Evolutionary conservation across 768 basidiomycete species (phyloP).

Genomic region (Podaxis carcinomalis): DNA sequence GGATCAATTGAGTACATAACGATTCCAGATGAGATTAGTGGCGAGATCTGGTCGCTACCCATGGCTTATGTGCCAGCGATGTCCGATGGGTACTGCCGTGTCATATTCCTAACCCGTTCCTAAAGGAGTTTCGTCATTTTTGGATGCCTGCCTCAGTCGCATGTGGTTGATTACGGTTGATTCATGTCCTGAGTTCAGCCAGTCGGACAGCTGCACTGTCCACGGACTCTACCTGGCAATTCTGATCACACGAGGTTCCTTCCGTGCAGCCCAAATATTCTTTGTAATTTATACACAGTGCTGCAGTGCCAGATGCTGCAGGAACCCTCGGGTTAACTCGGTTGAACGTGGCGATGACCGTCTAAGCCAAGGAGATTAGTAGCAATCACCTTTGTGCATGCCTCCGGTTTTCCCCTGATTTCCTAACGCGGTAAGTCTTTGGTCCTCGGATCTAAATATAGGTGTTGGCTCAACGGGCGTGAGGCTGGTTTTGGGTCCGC

Average conservation of each 20-base stretch:
- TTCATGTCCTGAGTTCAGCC: neutral
- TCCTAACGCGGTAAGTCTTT: slow-evolving; percentile 8
- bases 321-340: slow-evolving; percentile 7
- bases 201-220: neutral
- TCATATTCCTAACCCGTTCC: slow-evolving; percentile 16
- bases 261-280: neutral
- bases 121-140: slow-evolving; percentile 17
- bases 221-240: slow-evolving; percentile 3
- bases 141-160: slow-evolving; percentile 2
- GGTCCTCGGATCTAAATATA: slow-evolving; percentile 25
- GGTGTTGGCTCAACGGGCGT: slow-evolving; percentile 6
- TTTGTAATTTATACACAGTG: neutral
- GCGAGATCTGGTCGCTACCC: slow-evolving; percentile 18
- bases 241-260: neutral
- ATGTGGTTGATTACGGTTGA: slow-evolving; percentile 16
- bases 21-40: slow-evolving; percentile 21
- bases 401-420: slow-evolving; percentile 7
- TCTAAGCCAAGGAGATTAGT: slow-evolving; percentile 8
- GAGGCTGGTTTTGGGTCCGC: slow-evolving; percentile 3
- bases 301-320: neutral
- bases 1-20: slow-evolving; percentile 24
- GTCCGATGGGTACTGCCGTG: slow-evolving; percentile 25
- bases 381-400: neutral
- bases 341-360: slow-evolving; percentile 6
- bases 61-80: slow-evolving; percentile 22